Evolutionary conservation across 129 eudicot genomes (phyloP), one percentile per base, ranked within the genome.

Genomic region (Lonicera japonica): DNA sequence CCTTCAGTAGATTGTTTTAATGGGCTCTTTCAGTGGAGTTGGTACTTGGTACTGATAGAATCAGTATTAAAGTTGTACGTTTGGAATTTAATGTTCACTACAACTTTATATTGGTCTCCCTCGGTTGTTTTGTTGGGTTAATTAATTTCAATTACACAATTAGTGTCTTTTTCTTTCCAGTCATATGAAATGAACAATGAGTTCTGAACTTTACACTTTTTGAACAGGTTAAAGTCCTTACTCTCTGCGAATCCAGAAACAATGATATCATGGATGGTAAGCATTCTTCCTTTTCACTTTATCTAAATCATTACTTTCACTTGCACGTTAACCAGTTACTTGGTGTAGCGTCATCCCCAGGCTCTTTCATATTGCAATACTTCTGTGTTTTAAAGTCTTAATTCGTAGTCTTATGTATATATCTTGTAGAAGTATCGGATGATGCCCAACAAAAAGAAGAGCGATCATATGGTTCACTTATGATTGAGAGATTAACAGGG

Each of bases 401-500:
- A 54, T n/a, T n/a, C n/a, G 23, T 64, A 22, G 24, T 56, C 41
- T 63, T 54, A n/a, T n/a, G n/a, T 56, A 48, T 65, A 40, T n/a
- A 50, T 63, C 60, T 69, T 71, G 76, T 74, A 56, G 95, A 82
- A 73, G 77, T 76, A 69, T 63, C 71, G 25, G 90, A 87, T 24
- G 56, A 70, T 61, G 63, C 68, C 13, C 70, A 80, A 68, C 79
- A 56, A 34, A 45, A 41, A 56, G 86, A 77, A 60, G 94, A 79
- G 75, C 73, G 87, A 72, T 91, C 90, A 5, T 91, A 91, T 77
- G 97, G 97, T 70, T 81, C 94, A 25, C 8, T 73, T 25, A 91
- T 91, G 97, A 72, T 91, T 77, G 94, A 87, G 71, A 85, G 74
- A 66, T 70, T 91, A 65, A 87, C 94, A 23, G 95, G 95, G 72